Evolutionary conservation across 768 basidiomycete genomes (phyloP), one percentile per base, ranked within the genome.

Genomic region (Lepiota venenata): DNA sequence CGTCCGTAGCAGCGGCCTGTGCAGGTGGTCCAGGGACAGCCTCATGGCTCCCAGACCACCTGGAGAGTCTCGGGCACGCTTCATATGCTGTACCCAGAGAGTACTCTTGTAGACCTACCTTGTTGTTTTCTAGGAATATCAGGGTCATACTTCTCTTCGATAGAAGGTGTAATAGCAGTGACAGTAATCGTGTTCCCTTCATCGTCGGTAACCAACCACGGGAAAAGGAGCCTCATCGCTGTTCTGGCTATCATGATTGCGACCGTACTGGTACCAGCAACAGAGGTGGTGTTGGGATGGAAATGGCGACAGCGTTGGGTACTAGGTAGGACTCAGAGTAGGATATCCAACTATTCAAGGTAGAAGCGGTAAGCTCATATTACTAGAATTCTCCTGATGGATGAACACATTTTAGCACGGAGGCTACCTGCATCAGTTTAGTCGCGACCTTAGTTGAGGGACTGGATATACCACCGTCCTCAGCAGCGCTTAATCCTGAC

Each of bases 11-110:
- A 9, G 54, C 40, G 2, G 47, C 32, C 16, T 36, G 46, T 20
- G 22, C 16, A 4, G 58, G 57, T 4, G 78, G 70, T 11, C 66
- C 71, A 36, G 85, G 82, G 67, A 87, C 64, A 77, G 78, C 37
- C 65, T 57, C 4, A 81, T 73, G 50, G 69, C 35, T 81, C 79
- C 16, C 74, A 76, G 27, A 85, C 74, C 18, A 74, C 69, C 59
- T 70, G 66, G 21, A 79, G 56, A 20, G 71, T 74, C 54, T 81
- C 78, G 2, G 65, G 62, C 32, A 75, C 72, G 25, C 67, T 67
- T n/a, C 66, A 64, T 55, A 69, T 64, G 59, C 67, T 66, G 38
- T 59, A 56, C 39, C 61, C 58, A 6, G 64, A 66, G 38, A 61
- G 58, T 39, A 56, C 50, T n/a, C 64, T 25, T 4, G 46, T 42